Evolutionary conservation across 2,329 filamentous ascomycete species (phyloP).

Genomic region (Capronia coronata): DNA sequence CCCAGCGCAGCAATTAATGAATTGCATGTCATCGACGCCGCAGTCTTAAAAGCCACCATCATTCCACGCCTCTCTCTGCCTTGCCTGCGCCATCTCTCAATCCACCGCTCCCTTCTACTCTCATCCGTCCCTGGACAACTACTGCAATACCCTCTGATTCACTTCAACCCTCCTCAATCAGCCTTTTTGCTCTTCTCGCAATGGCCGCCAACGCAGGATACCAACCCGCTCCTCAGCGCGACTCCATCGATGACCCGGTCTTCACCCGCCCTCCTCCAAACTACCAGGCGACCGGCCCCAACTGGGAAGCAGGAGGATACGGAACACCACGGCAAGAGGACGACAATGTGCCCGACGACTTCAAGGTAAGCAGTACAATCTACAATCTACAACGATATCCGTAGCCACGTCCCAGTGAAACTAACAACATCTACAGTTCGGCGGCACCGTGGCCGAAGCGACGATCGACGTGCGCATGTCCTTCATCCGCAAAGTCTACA

Average conservation of each 20-base stretch:
- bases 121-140: no score
- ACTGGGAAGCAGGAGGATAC: slow-evolving; percentile 53
- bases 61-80: slow-evolving; percentile 2
- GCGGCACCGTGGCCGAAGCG: slow-evolving; percentile 85
- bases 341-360: slow-evolving; percentile 92
- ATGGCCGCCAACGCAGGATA: slow-evolving; percentile 58
- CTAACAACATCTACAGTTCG: slow-evolving; percentile 55
- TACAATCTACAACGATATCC: not conserved
- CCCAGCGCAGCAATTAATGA: slow-evolving; percentile 7
- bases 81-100: not conserved
- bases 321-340: slow-evolving; percentile 61
- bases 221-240: slow-evolving; percentile 72
- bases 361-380: slow-evolving; percentile 60
- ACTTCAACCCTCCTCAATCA: not conserved
- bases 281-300: slow-evolving; percentile 58
- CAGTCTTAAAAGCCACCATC: not conserved
- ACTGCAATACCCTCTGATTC: no score
- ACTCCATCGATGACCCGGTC: slow-evolving; percentile 66
- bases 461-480: slow-evolving; percentile 94
- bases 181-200: not conserved
- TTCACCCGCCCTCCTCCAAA: slow-evolving; percentile 77
- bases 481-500: slow-evolving; percentile 95
- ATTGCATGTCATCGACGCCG: not conserved
- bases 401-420: not conserved
- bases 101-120: not conserved